Percentiles rank a stretch among this genome's conserved stretches.
Conservation (phyloP, 2,329 filamentous ascomycete genomes). For the Neoarthrinium moseri region DNA sequence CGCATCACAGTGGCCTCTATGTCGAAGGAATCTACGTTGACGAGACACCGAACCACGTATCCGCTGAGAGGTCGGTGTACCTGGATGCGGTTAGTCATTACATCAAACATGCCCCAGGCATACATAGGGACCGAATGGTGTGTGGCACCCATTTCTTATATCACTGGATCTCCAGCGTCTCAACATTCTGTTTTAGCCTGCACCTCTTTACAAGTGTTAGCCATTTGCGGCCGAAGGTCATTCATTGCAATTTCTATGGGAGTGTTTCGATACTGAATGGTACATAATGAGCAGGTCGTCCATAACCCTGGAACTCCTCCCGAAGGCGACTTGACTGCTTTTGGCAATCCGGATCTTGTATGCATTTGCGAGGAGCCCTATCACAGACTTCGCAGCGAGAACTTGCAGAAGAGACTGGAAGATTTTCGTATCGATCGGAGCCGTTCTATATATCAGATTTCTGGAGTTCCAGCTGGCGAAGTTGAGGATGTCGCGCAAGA, state of each 20-base stretch:
- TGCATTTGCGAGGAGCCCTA: constrained; percentile 4
- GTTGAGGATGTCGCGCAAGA: not conserved
- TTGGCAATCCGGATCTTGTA: constrained; percentile 2
- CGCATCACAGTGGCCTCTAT: not conserved
- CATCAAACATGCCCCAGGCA: not conserved
- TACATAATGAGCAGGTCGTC: no score
- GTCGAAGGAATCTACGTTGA: constrained; percentile 5
- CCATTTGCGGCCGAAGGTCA: no score
- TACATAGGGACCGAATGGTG: not conserved
- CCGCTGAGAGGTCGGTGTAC: not conserved
- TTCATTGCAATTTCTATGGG: no score
- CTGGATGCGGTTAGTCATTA: not conserved
- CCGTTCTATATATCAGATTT: constrained; percentile 5
- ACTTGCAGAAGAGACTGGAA: constrained; percentile 1
- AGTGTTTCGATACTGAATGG: no score
- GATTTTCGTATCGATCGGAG: not conserved
- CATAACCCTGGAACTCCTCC: constrained; percentile 4
- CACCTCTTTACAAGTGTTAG: no score
- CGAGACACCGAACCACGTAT: constrained; percentile 2
- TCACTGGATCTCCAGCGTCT: no score
- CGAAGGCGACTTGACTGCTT: not conserved
- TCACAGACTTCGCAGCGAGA: not conserved
- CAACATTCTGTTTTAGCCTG: no score
- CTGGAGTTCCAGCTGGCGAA: not conserved
- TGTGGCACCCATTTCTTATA: no score